Percentiles rank a stretch among this genome's conserved stretches.
Evolutionary conservation across 163 green algal genomes (phyloP).

Genomic region (Chlorella variabilis): DNA sequence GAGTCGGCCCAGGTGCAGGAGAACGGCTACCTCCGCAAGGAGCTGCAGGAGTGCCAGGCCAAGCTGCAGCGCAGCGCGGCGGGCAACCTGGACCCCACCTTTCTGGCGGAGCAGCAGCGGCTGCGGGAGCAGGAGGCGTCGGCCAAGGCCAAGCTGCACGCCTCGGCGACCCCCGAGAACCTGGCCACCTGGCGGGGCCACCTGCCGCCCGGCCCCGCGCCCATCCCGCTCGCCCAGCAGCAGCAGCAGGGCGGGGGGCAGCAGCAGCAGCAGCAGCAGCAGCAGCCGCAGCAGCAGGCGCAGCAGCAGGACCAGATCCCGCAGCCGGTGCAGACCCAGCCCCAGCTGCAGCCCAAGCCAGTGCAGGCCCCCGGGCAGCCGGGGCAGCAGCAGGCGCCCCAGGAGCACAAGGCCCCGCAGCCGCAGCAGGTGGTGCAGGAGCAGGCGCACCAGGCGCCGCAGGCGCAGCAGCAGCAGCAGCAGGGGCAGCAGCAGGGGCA

Average conservation of each 20-base stretch:
- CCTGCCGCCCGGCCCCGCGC: neutral
- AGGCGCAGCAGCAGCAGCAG: conserved; percentile 6
- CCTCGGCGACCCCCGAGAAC: neutral
- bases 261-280: conserved; percentile 5
- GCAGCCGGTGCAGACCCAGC: neutral
- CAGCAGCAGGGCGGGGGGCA: neutral
- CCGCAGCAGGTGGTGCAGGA: neutral
- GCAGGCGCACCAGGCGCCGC: neutral
- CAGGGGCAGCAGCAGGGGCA: neutral
- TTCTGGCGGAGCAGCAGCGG: neutral
- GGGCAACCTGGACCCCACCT: neutral
- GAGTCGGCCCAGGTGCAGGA: neutral
- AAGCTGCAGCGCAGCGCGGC: neutral
- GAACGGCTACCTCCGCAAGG: neutral
- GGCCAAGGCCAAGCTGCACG: conserved; percentile 9
- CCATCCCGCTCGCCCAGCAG: neutral
- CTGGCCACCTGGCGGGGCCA: neutral
- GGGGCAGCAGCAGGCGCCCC: neutral
- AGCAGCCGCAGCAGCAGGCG: neutral
- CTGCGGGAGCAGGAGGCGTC: neutral
- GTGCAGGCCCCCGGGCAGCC: neutral
- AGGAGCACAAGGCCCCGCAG: neutral
- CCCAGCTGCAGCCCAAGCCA: neutral
- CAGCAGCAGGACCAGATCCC: neutral
- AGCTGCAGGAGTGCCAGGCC: neutral